phyloP scores from a whole-genome alignment of 177 flowering plant species.

The Vitis hybrid region DNA sequence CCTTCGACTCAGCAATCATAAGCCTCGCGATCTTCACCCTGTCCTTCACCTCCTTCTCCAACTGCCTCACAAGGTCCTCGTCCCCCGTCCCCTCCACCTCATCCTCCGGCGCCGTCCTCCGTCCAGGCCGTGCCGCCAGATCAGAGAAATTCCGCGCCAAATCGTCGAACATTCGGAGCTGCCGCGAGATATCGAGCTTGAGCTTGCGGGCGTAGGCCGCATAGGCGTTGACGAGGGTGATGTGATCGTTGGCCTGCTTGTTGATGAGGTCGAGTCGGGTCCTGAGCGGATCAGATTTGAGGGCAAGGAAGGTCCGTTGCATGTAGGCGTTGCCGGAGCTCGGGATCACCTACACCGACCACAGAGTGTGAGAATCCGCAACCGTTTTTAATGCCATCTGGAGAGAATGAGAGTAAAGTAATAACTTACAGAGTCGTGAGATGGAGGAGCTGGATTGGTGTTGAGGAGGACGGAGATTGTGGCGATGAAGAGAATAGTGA shows the following conservation, averaged over 20 bases:
- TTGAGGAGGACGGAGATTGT: conserved; percentile 71
- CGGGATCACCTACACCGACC: conserved; percentile 33
- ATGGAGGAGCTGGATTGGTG: conserved; percentile 33
- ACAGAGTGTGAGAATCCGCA: not conserved
- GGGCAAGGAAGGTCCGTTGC: conserved; percentile 54
- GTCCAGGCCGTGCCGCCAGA: conserved; percentile 37
- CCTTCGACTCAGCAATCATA: conserved; percentile 65
- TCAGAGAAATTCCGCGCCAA: conserved; percentile 52
- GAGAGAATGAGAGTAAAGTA: not conserved
- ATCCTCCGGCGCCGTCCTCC: conserved; percentile 32
- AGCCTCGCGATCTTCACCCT: conserved; percentile 56
- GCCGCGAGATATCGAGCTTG: conserved; percentile 75
- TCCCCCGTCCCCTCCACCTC: conserved; percentile 55
- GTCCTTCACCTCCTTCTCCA: conserved; percentile 86
- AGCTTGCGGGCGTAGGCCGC: conserved; percentile 76
- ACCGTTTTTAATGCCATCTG: no score
- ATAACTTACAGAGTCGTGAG: conserved; percentile 45
- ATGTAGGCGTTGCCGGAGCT: conserved; percentile 49
- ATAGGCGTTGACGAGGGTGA: conserved; percentile 67
- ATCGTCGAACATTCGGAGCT: conserved; percentile 63
- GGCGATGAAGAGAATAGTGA: conserved; percentile 83
- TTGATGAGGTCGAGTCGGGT: conserved; percentile 68
- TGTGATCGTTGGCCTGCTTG: conserved; percentile 72
- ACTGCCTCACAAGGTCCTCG: conserved; percentile 69
- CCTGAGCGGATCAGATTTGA: conserved; percentile 69